Evolutionary conservation across 2,329 filamentous ascomycete genomes (phyloP).

Genomic region (Elsinoe necatrix): DNA sequence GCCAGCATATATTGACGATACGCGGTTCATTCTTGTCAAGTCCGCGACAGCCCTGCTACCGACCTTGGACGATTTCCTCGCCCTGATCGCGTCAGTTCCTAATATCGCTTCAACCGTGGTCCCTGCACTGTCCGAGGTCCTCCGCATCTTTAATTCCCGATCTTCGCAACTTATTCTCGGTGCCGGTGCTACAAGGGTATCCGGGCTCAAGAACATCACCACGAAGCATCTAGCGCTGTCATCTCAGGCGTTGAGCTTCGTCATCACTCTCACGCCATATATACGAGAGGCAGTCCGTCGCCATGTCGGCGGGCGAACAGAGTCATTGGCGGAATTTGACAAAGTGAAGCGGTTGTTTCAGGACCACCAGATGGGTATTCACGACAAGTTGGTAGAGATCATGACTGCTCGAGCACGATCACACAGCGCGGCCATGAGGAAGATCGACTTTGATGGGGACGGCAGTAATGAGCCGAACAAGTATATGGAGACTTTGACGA

Average conservation of each 20-base stretch:
- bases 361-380: conserved; percentile 83
- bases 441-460: conserved; percentile 62
- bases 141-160: conserved; percentile 90
- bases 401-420: conserved; percentile 69
- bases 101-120: conserved; percentile 82
- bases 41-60: conserved; percentile 74
- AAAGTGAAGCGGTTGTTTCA: conserved; percentile 74
- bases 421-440: conserved; percentile 66
- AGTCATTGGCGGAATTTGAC: conserved; percentile 68
- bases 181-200: conserved; percentile 79
- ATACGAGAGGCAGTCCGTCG: conserved; percentile 84
- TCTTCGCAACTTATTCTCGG: conserved; percentile 95
- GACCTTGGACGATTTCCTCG: conserved; percentile 74
- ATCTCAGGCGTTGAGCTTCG: conserved; percentile 79
- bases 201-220: conserved; percentile 90
- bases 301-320: conserved; percentile 43
- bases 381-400: conserved; percentile 88
- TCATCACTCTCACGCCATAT: conserved; percentile 79
- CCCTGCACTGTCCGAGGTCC: conserved; percentile 68
- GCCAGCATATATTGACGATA: conserved; percentile 67
- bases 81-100: conserved; percentile 74
- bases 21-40: conserved; percentile 75
- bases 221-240: conserved; percentile 91
- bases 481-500: conserved; percentile 81
- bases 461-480: conserved; percentile 38